Percentiles rank a stretch among this genome's conserved stretches.
Conservation (phyloP, 1,139 yeast species). For the Debaryomycetaceae sp. region DNA sequence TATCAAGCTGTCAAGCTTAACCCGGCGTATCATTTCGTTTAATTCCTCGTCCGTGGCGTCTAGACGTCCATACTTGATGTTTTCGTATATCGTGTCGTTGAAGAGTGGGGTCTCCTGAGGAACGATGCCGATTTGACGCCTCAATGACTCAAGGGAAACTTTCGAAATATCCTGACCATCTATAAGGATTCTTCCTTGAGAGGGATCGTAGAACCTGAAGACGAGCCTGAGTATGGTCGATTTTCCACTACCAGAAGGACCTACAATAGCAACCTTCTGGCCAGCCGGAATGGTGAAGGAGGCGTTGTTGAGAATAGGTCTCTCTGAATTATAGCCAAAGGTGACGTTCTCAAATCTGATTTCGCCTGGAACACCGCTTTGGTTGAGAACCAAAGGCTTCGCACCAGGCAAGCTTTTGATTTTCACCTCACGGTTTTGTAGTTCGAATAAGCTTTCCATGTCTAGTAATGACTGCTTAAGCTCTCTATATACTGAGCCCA, state of each 20-base stretch:
- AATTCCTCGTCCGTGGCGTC: constrained; percentile 75
- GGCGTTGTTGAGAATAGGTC: constrained; percentile 82
- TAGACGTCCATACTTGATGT: constrained; percentile 81
- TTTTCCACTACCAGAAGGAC: constrained; percentile 94
- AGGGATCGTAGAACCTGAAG: constrained; percentile 86
- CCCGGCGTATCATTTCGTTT: constrained; percentile 56
- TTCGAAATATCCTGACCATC: constrained; percentile 88
- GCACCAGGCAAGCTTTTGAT: constrained; percentile 64
- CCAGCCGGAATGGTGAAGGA: constrained; percentile 89
- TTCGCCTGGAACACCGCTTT: constrained; percentile 52
- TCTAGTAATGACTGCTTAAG: constrained; percentile 87
- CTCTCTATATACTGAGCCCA: constrained; percentile 94
- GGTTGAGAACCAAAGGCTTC: constrained; percentile 49
- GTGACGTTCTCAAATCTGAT: constrained; percentile 87
- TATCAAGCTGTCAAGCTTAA: constrained; percentile 64
- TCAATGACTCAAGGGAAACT: constrained; percentile 70
- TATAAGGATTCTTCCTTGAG: constrained; percentile 70
- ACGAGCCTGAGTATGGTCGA: constrained; percentile 82
- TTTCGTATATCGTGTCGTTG: constrained; percentile 85
- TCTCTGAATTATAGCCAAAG: constrained; percentile 85
- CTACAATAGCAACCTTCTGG: constrained; percentile 85
- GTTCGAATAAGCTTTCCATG: constrained; percentile 85
- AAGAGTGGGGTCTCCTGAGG: constrained; percentile 98
- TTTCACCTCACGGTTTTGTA: constrained; percentile 70
- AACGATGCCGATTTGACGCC: constrained; percentile 81